phyloP scores from a whole-genome alignment of 2,329 filamentous ascomycete genomes.

The Septoria petroselini region DNA sequence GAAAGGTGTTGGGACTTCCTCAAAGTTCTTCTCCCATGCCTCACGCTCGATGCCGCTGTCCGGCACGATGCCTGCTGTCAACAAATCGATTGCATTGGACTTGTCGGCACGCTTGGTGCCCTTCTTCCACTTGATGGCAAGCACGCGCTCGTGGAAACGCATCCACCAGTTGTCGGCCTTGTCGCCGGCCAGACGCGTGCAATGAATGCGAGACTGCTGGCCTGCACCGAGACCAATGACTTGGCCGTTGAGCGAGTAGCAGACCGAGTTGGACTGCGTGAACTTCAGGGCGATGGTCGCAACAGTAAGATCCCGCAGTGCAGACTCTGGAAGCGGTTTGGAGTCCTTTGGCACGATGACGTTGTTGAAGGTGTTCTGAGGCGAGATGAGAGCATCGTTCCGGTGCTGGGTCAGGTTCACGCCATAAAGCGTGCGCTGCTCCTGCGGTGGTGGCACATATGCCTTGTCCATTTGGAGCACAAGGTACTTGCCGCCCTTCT shows the following conservation, averaged over 20 bases:
- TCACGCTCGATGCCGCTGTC: constrained; percentile 78
- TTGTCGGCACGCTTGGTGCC: constrained; percentile 95
- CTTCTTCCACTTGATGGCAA: constrained; percentile 93
- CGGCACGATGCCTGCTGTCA: constrained; percentile 86
- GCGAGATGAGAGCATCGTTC: constrained; percentile 84
- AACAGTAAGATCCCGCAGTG: constrained; percentile 84
- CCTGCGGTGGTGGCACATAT: constrained; percentile 70
- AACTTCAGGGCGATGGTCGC: constrained; percentile 98
- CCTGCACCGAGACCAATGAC: constrained; percentile 91
- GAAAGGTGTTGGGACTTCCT: constrained; percentile 80
- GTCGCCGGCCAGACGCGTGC: constrained; percentile 92
- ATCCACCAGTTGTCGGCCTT: constrained; percentile 99
- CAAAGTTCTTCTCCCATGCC: constrained; percentile 84
- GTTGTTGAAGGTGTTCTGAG: constrained; percentile 74
- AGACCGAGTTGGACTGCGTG: constrained; percentile 98
- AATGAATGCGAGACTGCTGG: constrained; percentile 97
- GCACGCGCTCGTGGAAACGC: constrained; percentile 87
- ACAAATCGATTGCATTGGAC: constrained; percentile 94
- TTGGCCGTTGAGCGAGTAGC: constrained; percentile 92
- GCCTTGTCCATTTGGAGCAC: constrained; percentile 90
- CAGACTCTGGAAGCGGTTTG: constrained; percentile 68
- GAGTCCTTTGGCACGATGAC: constrained; percentile 84
- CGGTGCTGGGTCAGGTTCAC: constrained; percentile 84
- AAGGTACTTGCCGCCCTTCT: constrained; percentile 96
- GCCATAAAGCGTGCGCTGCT: constrained; percentile 86